Evolutionary conservation across 768 basidiomycete genomes (phyloP).

Genomic region (Russula ochroleuca): DNA sequence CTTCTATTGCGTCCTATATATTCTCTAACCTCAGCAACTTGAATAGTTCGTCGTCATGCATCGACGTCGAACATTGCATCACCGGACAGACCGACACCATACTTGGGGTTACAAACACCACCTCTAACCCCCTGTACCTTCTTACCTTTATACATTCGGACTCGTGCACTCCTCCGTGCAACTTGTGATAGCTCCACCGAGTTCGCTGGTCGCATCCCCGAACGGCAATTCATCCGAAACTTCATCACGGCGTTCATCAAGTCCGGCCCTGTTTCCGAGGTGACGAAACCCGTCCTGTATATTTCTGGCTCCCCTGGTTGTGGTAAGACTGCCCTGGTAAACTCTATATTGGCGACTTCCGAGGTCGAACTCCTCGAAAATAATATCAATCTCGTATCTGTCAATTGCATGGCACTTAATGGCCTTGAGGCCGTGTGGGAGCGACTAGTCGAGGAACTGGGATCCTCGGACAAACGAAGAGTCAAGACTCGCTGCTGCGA

Average conservation of each 20-base stretch:
- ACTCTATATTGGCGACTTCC: slow-evolving; percentile 49
- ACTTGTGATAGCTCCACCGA: slow-evolving; percentile 55
- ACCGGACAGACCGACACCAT: slow-evolving; percentile 43
- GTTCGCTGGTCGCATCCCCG: slow-evolving; percentile 64
- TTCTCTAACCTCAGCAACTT: slow-evolving; percentile 19
- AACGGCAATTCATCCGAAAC: slow-evolving; percentile 52
- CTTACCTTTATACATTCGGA: slow-evolving; percentile 52
- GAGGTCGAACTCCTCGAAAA: slow-evolving; percentile 37
- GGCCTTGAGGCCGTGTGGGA: slow-evolving; percentile 69
- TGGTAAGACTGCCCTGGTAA: slow-evolving; percentile 84
- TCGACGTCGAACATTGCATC: slow-evolving; percentile 44
- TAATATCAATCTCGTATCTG: slow-evolving; percentile 47
- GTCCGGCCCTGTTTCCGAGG: slow-evolving; percentile 29
- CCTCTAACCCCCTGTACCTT: slow-evolving; percentile 53
- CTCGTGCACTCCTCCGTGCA: slow-evolving; percentile 65
- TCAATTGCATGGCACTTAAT: slow-evolving; percentile 81
- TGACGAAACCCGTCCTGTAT: slow-evolving; percentile 55
- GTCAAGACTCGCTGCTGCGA: slow-evolving; percentile 40
- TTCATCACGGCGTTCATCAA: slow-evolving; percentile 58
- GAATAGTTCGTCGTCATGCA: slow-evolving; percentile 44
- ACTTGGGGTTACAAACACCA: slow-evolving; percentile 52
- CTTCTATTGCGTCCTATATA: not conserved
- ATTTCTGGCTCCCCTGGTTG: slow-evolving; percentile 93
- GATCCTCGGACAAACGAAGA: slow-evolving; percentile 37
- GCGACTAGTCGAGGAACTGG: slow-evolving; percentile 56